A percentile compares a stretch with the other conserved stretches of the same genome.
Conservation (phyloP, 495 filamentous ascomycete genomes). For the Mytilinidion resinicola region DNA sequence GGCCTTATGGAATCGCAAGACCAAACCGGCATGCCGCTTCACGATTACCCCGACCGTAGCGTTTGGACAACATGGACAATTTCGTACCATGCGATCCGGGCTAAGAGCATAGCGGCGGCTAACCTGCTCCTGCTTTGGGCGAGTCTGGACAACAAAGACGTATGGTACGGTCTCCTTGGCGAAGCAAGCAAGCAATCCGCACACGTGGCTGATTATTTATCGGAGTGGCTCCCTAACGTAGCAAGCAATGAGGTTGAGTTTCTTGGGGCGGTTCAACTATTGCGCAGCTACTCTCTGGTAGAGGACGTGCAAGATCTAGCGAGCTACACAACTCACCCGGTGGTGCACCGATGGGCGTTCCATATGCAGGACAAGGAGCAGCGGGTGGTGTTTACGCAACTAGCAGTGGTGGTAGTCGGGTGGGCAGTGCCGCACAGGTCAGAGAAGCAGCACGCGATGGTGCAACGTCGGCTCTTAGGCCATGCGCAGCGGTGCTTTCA, state of each 20-base stretch:
- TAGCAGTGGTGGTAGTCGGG: slow-evolving; percentile 9
- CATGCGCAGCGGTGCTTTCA: slow-evolving; percentile 13
- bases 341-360: slow-evolving; percentile 13
- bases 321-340: slow-evolving; percentile 16
- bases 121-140: slow-evolving; percentile 7
- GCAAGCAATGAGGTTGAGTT: slow-evolving; percentile 11
- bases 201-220: too few species aligned
- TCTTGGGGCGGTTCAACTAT: slow-evolving; percentile 4
- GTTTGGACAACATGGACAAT: slow-evolving; percentile 3
- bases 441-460: neutral
- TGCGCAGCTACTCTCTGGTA: slow-evolving; percentile 17
- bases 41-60: neutral
- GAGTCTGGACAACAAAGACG: neutral
- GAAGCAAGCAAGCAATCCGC: too few species aligned
- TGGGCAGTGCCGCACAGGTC: slow-evolving; percentile 7
- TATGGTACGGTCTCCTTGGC: too few species aligned
- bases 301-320: slow-evolving; percentile 8
- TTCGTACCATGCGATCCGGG: neutral
- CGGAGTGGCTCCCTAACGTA: too few species aligned
- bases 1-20: neutral
- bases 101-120: neutral
- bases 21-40: neutral
- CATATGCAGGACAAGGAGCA: neutral
- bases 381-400: neutral
- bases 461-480: slow-evolving; percentile 15